Evolutionary conservation across 169 alveolate species (phyloP).

Genomic region (Babesia ovata): DNA sequence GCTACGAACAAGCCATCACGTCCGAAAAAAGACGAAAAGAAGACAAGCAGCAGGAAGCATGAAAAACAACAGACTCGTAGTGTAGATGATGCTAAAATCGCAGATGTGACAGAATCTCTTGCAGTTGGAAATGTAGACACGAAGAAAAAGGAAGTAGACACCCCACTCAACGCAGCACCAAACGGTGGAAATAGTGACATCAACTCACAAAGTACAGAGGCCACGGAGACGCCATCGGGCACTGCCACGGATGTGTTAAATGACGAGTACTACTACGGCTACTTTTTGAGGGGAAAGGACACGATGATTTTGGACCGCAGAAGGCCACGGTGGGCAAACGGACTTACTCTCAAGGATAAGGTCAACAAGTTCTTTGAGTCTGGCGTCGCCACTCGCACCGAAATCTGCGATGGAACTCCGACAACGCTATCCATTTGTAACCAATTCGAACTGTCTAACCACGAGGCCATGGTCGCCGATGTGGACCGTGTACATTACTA

Average conservation of each 20-base stretch:
- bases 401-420: conserved; percentile 74
- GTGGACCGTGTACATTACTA: conserved; percentile 79
- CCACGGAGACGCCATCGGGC: background rate
- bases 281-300: background rate
- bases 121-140: background rate
- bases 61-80: background rate
- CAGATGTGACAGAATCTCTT: background rate
- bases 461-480: conserved; percentile 80
- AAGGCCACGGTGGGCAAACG: conserved; percentile 71
- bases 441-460: conserved; percentile 78
- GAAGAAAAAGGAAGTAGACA: background rate
- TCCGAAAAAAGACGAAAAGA: background rate
- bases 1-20: background rate
- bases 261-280: background rate
- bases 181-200: background rate
- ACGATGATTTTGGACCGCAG: conserved; percentile 52
- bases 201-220: background rate
- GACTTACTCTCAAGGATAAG: conserved; percentile 66
- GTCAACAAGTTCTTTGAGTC: conserved; percentile 67
- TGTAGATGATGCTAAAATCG: background rate
- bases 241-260: background rate
- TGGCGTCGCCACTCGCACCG: conserved; percentile 70
- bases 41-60: background rate
- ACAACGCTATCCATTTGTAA: conserved; percentile 76
- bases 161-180: background rate